Evolutionary conservation across 768 basidiomycete species (phyloP).

Genomic region (Cystobasidiopsis lactophilus): DNA sequence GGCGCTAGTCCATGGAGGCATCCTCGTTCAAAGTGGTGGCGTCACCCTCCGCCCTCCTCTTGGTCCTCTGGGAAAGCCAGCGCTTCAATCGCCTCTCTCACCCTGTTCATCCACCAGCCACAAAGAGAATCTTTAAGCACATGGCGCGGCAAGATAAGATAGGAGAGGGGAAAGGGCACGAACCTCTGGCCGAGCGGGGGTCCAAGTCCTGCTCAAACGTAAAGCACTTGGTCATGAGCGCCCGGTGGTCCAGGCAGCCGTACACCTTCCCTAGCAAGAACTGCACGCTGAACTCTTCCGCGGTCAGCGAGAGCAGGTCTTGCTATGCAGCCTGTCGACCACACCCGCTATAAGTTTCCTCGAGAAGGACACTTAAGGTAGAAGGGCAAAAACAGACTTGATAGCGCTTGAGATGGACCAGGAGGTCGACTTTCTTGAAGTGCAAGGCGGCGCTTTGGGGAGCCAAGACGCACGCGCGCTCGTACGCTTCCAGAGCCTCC

Average conservation of each 20-base stretch:
- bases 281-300: constrained; percentile 85
- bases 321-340: constrained; percentile 45
- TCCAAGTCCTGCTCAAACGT: constrained; percentile 81
- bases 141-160: too few species aligned
- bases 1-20: neutral
- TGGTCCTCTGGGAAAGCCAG: neutral
- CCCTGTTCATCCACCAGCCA: too few species aligned
- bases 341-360: constrained; percentile 13
- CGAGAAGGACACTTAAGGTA: neutral
- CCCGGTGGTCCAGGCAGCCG: constrained; percentile 51
- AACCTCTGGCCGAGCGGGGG: constrained; percentile 42
- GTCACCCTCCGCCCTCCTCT: neutral
- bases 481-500: constrained; percentile 54
- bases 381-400: constrained; percentile 47
- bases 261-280: constrained; percentile 90
- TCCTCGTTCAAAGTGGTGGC: too few species aligned
- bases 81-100: neutral
- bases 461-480: constrained; percentile 52
- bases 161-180: too few species aligned
- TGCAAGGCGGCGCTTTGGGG: constrained; percentile 81
- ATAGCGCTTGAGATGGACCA: constrained; percentile 64
- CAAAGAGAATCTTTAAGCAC: too few species aligned
- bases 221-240: constrained; percentile 60
- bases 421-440: constrained; percentile 78
- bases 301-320: constrained; percentile 58